Base-by-base conservation (phyloP, 768 basidiomycete genomes). In the Trametes cubensis region DNA sequence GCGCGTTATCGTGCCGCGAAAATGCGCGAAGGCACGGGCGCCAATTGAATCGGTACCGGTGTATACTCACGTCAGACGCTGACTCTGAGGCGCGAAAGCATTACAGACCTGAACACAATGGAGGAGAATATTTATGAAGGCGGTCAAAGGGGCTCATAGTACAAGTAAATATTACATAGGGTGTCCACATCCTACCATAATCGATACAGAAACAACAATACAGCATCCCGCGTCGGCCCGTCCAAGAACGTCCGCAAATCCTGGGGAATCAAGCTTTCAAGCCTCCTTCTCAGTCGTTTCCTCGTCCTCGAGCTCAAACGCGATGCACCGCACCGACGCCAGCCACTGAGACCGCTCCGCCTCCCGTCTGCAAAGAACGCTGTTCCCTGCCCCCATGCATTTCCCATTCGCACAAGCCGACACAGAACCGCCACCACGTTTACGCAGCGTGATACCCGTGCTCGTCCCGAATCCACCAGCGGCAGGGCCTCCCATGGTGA, bases 301-400 rank as follows among this genome's bases (percentile, higher is more conserved):
- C 60, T 57, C 65, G 4, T 63, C 55, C 20, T 68, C 67, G 11
- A 66, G 73, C 59, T 84, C 82, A 66, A 77, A 83, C 46, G 69
- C 64, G 55, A 78, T 74, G 63, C 84, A 85, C 23, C 77, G 76
- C 20, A 86, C 77, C 46, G 62, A 68, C 53, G 74, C 73, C 52
- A 85, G 66, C 84, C 84, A 86, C 38, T 73, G 66, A n/a, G 68
- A 73, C 46, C 80, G 77, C 67, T 75, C 79, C 64, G 79, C 75
- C 60, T 76, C 81, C 59, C 75, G 73, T 57, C 76, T 71, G 68
- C 78, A 79, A 14, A 76, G 15, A 1, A 79, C 68, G 55, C 73
- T 79, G 53, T 77, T 78, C 6, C 68, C 67, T 25, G 71, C 64
- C 0, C 79, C 77, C 69, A 78, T 75, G 55, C 78, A 80, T 67